A percentile compares a stretch with the other conserved stretches of the same genome.
These are phyloP conservation scores for Cystoderma amianthinum DNA, from an alignment of 768 basidiomycete genomes.

Conservation along the genomic window DNA sequence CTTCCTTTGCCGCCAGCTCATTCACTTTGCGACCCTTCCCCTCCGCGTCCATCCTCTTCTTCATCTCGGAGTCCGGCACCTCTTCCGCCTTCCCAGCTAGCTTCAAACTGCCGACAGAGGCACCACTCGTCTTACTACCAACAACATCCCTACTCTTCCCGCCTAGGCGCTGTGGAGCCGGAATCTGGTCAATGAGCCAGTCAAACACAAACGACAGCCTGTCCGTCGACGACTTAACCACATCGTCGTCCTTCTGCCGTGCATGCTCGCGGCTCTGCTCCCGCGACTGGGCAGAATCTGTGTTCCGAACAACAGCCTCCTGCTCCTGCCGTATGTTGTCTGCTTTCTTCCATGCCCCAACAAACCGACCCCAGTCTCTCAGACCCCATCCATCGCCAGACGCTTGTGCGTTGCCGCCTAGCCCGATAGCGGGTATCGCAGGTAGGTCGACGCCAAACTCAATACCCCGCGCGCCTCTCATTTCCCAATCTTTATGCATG, in stretches of 20 bases:
- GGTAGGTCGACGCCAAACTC: slow-evolving; percentile 59
- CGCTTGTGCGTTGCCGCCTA: slow-evolving; percentile 16
- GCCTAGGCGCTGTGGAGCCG: slow-evolving; percentile 21
- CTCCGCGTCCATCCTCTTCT: slow-evolving; percentile 17
- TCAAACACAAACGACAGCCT: slow-evolving; percentile 71
- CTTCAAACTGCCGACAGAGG: neutral
- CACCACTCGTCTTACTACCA: neutral
- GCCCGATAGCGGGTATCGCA: slow-evolving; percentile 36
- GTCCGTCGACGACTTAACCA: slow-evolving; percentile 62
- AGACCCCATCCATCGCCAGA: slow-evolving; percentile 36
- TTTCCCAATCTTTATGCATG: slow-evolving; percentile 68
- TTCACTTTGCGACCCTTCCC: slow-evolving; percentile 23
- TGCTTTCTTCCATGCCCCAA: slow-evolving; percentile 54
- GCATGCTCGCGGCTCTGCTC: slow-evolving; percentile 13
- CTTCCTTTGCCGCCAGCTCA: slow-evolving; percentile 60
- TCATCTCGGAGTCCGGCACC: slow-evolving; percentile 11
- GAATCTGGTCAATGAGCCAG: slow-evolving; percentile 72
- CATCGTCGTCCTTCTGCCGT: slow-evolving; percentile 37
- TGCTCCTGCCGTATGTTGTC: slow-evolving; percentile 33
- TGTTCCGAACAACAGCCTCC: slow-evolving; percentile 1
- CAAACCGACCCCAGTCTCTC: slow-evolving; percentile 59
- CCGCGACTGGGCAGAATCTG: neutral
- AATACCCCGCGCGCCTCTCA: slow-evolving; percentile 81
- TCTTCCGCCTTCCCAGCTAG: slow-evolving; percentile 2
- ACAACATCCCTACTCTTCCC: neutral